These are phyloP conservation scores for Coemansia sp. DNA, from an alignment of 192 early-diverging fungal genomes.

Conservation along the genomic window DNA sequence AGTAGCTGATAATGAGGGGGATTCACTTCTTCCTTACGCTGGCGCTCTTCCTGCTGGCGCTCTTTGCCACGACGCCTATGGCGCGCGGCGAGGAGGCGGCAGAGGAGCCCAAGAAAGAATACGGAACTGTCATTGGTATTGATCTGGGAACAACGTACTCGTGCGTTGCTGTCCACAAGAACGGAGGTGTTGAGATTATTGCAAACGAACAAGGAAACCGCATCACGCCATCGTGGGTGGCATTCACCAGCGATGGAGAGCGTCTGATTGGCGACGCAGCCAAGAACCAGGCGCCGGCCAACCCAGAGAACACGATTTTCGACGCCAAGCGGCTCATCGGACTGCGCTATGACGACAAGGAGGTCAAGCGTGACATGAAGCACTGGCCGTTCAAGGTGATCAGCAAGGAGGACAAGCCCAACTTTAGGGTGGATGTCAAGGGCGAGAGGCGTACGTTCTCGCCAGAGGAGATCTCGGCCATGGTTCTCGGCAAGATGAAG, in stretches of 20 bases:
- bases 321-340: constrained; percentile 94
- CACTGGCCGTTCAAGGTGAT: constrained; percentile 93
- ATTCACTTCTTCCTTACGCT: constrained; percentile 51
- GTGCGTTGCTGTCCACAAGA: constrained; percentile 91
- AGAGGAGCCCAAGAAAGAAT: constrained; percentile 44
- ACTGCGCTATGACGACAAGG: constrained; percentile 83
- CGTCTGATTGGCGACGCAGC: constrained; percentile 92
- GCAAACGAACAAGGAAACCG: constrained; percentile 96
- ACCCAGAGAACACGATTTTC: constrained; percentile 91
- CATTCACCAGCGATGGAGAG: constrained; percentile 83
- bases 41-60: constrained; percentile 45
- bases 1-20: constrained; percentile 36
- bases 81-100: constrained; percentile 44
- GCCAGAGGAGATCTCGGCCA: constrained; percentile 97
- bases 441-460: constrained; percentile 82
- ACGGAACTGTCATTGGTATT: constrained; percentile 79
- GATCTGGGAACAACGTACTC: constrained; percentile 95
- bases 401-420: constrained; percentile 78
- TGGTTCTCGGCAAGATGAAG: constrained; percentile 96
- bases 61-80: constrained; percentile 34
- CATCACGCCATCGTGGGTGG: constrained; percentile 94
- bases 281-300: constrained; percentile 89
- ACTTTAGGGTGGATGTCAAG: constrained; percentile 83
- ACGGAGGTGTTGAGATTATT: constrained; percentile 96
- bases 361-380: constrained; percentile 92